Conservation (phyloP, 345 rosid genomes). For the Orychophragmus violaceus region DNA sequence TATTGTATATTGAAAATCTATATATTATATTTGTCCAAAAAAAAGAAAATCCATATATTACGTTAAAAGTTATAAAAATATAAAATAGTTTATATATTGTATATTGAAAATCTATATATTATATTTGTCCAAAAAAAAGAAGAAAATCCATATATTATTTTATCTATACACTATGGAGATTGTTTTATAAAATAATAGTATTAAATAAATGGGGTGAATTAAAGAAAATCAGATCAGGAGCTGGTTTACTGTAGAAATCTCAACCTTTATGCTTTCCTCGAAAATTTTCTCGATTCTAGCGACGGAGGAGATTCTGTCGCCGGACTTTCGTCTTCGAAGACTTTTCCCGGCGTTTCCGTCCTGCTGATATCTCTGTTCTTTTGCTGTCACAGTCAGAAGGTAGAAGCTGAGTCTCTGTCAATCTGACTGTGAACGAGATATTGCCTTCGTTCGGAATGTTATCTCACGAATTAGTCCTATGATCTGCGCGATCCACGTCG, state of each 20-base stretch:
- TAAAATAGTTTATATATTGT: no score
- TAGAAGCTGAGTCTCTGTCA: slow-evolving; percentile 18
- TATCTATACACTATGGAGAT: no score
- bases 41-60: no score
- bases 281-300: neutral
- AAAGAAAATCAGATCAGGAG: slow-evolving; percentile 5
- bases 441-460: neutral
- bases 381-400: neutral
- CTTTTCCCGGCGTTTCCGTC: neutral
- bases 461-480: slow-evolving; percentile 4
- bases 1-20: no score
- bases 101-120: no score
- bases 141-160: no score
- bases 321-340: slow-evolving; percentile 9
- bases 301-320: slow-evolving; percentile 15
- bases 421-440: slow-evolving; percentile 12
- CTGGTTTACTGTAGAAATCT: slow-evolving; percentile 9
- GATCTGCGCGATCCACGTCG: slow-evolving; percentile 16
- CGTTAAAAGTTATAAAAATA: no score
- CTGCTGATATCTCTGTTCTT: neutral
- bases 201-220: neutral
- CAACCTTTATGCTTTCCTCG: neutral
- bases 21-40: no score
- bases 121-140: no score
- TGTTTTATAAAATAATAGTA: no score